Conservation (phyloP, 352 stramenopile genomes). For the Thalassiosira exigua region DNA sequence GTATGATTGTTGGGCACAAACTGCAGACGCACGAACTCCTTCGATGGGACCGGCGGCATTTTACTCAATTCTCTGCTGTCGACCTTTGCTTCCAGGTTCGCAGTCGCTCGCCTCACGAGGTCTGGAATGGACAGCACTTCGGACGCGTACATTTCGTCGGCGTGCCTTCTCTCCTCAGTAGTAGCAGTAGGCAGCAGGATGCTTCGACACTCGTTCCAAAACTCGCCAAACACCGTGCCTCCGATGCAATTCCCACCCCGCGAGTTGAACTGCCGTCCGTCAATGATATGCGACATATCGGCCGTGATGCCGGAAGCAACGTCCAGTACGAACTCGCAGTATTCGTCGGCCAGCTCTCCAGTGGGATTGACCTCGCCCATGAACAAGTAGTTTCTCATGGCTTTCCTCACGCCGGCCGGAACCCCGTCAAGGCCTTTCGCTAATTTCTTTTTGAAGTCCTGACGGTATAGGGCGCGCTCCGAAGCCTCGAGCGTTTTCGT, state of each 20-base stretch:
- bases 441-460: not conserved
- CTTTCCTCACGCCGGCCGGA: not conserved
- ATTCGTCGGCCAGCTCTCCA: not conserved
- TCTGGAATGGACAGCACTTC: too few relatives aligned
- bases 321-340: slow-evolving; percentile 12
- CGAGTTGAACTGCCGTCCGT: slow-evolving; percentile 13
- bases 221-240: too few relatives aligned
- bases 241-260: too few relatives aligned
- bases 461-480: not conserved
- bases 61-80: too few relatives aligned
- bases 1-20: slow-evolving; percentile 27
- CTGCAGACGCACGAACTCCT: slow-evolving; percentile 7
- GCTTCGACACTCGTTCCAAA: too few relatives aligned
- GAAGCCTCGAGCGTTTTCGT: not conserved
- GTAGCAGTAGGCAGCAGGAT: too few relatives aligned
- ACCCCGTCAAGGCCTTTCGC: not conserved
- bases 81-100: too few relatives aligned
- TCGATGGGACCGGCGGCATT: slow-evolving; percentile 10
- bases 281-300: slow-evolving; percentile 3
- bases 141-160: too few relatives aligned
- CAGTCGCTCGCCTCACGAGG: too few relatives aligned
- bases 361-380: not conserved
- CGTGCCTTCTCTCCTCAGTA: too few relatives aligned
- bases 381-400: slow-evolving; percentile 8
- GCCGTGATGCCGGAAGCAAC: slow-evolving; percentile 4